Conservation (phyloP, 441 rosid species). For the Raphanus hybrid region DNA sequence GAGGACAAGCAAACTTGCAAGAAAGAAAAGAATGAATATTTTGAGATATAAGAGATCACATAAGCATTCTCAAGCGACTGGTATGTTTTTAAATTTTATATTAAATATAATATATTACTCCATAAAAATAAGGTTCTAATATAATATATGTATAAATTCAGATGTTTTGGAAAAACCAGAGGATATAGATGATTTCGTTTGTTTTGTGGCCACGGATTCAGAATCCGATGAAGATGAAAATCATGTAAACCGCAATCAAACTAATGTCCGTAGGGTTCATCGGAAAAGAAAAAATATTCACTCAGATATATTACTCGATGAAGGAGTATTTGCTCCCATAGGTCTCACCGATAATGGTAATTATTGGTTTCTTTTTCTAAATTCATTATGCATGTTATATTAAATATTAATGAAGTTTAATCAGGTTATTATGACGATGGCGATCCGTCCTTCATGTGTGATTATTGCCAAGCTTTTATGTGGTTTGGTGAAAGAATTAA, state of each 20-base stretch:
- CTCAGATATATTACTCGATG: not conserved
- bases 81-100: not conserved
- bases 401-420: not conserved
- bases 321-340: not conserved
- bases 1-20: not conserved
- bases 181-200: not conserved
- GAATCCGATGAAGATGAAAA: not conserved
- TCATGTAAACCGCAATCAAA: not conserved
- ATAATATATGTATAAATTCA: not conserved
- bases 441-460: not conserved
- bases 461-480: not conserved
- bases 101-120: too few relatives aligned
- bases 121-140: too few relatives aligned
- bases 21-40: not conserved
- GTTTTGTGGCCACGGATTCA: not conserved
- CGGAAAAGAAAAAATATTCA: not conserved
- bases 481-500: not conserved
- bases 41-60: not conserved
- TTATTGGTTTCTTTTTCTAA: not conserved
- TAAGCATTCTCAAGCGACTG: not conserved
- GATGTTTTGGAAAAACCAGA: too few relatives aligned
- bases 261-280: not conserved
- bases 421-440: not conserved
- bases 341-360: not conserved
- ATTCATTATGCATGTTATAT: too few relatives aligned